Percentiles rank a stretch among this genome's conserved stretches.
These are phyloP conservation scores for Coemansia guatemalensis DNA, from an alignment of 192 early-diverging fungal species.

Conservation along the genomic window DNA sequence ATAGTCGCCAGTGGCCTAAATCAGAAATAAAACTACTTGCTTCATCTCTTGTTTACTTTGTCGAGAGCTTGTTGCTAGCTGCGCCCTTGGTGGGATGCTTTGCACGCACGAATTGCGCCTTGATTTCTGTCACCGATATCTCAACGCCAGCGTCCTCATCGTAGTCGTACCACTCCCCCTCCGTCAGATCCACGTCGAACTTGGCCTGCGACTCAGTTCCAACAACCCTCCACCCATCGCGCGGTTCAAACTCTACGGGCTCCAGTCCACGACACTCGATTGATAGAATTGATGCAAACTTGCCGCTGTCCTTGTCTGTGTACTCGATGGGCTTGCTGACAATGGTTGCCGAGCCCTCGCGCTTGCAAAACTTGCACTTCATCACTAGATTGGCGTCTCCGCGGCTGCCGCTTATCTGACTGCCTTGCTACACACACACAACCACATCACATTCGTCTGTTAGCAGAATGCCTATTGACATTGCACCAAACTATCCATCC, in stretches of 20 bases:
- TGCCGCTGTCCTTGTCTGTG: slow-evolving; percentile 56
- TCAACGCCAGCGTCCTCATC: slow-evolving; percentile 64
- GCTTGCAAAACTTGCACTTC: slow-evolving; percentile 88
- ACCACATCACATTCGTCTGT: background rate
- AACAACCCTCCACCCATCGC: slow-evolving; percentile 63
- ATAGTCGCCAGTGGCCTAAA: background rate
- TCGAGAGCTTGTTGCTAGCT: background rate
- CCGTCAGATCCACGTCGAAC: slow-evolving; percentile 82
- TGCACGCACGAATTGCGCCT: slow-evolving; percentile 22
- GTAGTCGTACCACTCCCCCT: slow-evolving; percentile 88
- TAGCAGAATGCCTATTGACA: background rate
- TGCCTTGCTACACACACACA: slow-evolving; percentile 53
- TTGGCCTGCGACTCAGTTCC: slow-evolving; percentile 66
- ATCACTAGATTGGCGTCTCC: slow-evolving; percentile 87
- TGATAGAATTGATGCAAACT: slow-evolving; percentile 61
- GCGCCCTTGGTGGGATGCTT: slow-evolving; percentile 2
- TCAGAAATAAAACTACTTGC: background rate
- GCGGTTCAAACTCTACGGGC: slow-evolving; percentile 71
- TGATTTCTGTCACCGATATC: slow-evolving; percentile 41
- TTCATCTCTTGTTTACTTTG: slow-evolving; percentile 6
- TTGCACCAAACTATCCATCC: background rate
- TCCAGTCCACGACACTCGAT: slow-evolving; percentile 87
- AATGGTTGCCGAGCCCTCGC: slow-evolving; percentile 64
- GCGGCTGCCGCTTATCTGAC: slow-evolving; percentile 67
- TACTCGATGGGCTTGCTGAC: slow-evolving; percentile 16